A percentile compares a stretch with the other conserved stretches of the same genome.
Conservation (phyloP, 2,329 filamentous ascomycete genomes). For the Colletotrichum agaves region DNA sequence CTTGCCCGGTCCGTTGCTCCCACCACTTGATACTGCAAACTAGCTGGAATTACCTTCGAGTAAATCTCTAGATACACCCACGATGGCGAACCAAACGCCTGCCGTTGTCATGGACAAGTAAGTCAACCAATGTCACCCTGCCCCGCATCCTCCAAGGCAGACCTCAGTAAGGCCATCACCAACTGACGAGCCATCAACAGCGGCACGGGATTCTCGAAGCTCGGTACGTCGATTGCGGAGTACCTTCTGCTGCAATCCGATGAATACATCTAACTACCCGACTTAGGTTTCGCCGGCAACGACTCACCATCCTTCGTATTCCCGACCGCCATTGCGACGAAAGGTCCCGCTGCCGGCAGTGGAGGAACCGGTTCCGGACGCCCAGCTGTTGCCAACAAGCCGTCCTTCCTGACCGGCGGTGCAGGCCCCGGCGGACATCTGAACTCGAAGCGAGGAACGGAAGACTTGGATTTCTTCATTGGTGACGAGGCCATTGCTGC, state of each 20-base stretch:
- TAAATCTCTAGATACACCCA: slow-evolving; percentile 18
- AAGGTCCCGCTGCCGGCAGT: slow-evolving; percentile 76
- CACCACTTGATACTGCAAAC: slow-evolving; percentile 28
- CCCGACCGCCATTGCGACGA: slow-evolving; percentile 97
- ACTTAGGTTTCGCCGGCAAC: slow-evolving; percentile 94
- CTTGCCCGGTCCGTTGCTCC: slow-evolving; percentile 15
- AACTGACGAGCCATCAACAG: slow-evolving; percentile 61
- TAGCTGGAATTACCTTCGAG: slow-evolving; percentile 29
- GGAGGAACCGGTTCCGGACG: slow-evolving; percentile 86
- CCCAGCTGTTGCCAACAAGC: slow-evolving; percentile 92
- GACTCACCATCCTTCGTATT: slow-evolving; percentile 99
- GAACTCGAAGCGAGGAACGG: slow-evolving; percentile 92
- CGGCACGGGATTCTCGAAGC: slow-evolving; percentile 99
- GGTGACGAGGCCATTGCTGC: slow-evolving; percentile 94
- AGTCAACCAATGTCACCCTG: slow-evolving; percentile 54
- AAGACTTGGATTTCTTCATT: slow-evolving; percentile 99
- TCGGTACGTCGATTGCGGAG: slow-evolving; percentile 71
- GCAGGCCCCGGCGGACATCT: slow-evolving; percentile 85
- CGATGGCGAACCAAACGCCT: slow-evolving; percentile 97
- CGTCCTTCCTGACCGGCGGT: slow-evolving; percentile 92
- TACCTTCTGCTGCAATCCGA: slow-evolving; percentile 19
- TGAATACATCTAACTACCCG: slow-evolving; percentile 42
- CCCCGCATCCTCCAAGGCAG: slow-evolving; percentile 44
- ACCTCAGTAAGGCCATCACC: slow-evolving; percentile 37
- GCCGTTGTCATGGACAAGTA: slow-evolving; percentile 99